Conservation (phyloP, 495 filamentous ascomycete genomes). For the Clohesyomyces aquaticus region DNA sequence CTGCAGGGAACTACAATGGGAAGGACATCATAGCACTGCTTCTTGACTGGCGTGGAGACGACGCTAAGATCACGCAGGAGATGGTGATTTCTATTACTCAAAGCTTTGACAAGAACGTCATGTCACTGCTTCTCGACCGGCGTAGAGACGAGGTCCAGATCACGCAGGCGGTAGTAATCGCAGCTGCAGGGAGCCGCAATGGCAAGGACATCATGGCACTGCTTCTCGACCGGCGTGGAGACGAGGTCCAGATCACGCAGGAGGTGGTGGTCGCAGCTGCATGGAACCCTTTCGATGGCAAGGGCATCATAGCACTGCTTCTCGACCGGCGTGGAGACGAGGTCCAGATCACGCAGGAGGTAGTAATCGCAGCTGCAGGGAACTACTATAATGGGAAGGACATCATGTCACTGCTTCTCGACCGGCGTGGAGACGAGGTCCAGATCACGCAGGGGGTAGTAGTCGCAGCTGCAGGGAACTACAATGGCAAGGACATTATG, state of each 20-base stretch:
- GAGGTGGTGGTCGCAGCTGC: conserved; percentile 23
- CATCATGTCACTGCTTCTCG: conserved; percentile 29
- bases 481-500: conserved; percentile 33
- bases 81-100: conserved; percentile 17
- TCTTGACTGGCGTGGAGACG: conserved; percentile 18
- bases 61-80: conserved; percentile 29
- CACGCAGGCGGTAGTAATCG: conserved; percentile 17
- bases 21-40: conserved; percentile 30
- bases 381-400: conserved; percentile 23
- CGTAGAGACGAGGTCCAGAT: too few relatives aligned
- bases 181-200: conserved; percentile 12
- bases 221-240: conserved; percentile 23
- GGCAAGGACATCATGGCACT: conserved; percentile 31
- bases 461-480: conserved; percentile 13
- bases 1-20: conserved; percentile 13
- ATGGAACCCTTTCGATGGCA: conserved; percentile 15
- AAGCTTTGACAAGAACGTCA: conserved; percentile 26
- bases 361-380: conserved; percentile 18
- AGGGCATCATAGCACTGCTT: conserved; percentile 31
- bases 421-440: conserved; percentile 32
- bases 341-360: conserved; percentile 23
- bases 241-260: conserved; percentile 20
- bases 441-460: conserved; percentile 31
- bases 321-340: conserved; percentile 21
- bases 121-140: too few relatives aligned